phyloP scores from a whole-genome alignment of 2,329 filamentous ascomycete species.

The Fusarium ramigenum region DNA sequence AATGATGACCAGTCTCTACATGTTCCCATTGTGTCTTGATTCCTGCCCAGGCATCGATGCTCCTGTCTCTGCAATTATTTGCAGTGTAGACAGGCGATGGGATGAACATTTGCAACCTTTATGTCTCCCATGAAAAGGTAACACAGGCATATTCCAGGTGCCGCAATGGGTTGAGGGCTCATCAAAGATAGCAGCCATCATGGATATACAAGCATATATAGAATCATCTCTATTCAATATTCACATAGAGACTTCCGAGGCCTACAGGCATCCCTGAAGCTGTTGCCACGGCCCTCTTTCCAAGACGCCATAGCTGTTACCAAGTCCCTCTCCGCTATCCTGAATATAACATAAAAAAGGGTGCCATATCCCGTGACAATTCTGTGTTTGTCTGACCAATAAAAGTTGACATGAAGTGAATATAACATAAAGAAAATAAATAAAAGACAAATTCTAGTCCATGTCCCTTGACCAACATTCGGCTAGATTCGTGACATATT shows the following conservation, averaged over 20 bases:
- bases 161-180: neutral
- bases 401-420: slow-evolving; percentile 40
- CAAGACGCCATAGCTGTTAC: slow-evolving; percentile 45
- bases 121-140: neutral
- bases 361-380: slow-evolving; percentile 37
- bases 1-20: neutral
- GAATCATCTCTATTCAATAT: slow-evolving; percentile 44
- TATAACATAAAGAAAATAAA: slow-evolving; percentile 15
- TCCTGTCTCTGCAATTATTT: neutral
- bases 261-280: slow-evolving; percentile 44
- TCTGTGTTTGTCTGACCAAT: slow-evolving; percentile 37
- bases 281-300: slow-evolving; percentile 40
- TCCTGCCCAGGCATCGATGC: neutral
- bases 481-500: slow-evolving; percentile 36
- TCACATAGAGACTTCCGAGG: slow-evolving; percentile 38
- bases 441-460: slow-evolving; percentile 23
- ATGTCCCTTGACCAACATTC: slow-evolving; percentile 14
- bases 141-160: neutral
- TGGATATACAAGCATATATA: neutral
- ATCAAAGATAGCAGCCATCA: neutral
- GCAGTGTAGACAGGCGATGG: neutral
- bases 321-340: slow-evolving; percentile 36
- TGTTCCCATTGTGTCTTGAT: neutral
- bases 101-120: neutral
- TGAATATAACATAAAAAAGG: slow-evolving; percentile 36